phyloP scores from a whole-genome alignment of 306 rosid genomes.

The Ormosia semicastrata region DNA sequence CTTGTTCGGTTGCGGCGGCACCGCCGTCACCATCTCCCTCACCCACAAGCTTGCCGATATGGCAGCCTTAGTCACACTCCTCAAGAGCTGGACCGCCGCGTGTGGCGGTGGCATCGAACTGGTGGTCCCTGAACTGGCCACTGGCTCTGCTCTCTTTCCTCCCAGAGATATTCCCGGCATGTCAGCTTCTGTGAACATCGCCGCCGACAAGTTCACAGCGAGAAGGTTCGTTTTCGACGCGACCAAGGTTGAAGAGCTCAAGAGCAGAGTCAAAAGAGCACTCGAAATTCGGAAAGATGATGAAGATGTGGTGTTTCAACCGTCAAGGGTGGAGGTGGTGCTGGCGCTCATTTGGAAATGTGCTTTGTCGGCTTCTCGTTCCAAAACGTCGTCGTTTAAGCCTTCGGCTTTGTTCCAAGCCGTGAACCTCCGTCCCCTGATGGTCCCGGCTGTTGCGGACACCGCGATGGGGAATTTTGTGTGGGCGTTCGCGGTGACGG shows the following conservation, averaged over 20 bases:
- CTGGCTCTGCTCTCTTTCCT: slow-evolving; percentile 39
- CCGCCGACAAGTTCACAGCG: slow-evolving; percentile 12
- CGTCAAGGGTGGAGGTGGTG: slow-evolving; percentile 46
- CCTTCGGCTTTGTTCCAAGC: slow-evolving; percentile 47
- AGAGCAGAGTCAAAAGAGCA: neutral
- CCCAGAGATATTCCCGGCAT: slow-evolving; percentile 42
- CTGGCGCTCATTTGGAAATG: slow-evolving; percentile 48
- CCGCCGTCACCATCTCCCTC: slow-evolving; percentile 32
- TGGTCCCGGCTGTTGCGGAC: slow-evolving; percentile 37
- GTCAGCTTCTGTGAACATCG: slow-evolving; percentile 18
- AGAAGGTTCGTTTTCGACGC: slow-evolving; percentile 37
- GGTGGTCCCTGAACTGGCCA: neutral
- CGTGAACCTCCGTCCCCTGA: slow-evolving; percentile 43
- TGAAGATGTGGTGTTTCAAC: neutral
- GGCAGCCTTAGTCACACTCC: slow-evolving; percentile 4
- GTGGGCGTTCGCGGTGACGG: slow-evolving; percentile 44
- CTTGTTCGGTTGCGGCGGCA: slow-evolving; percentile 43
- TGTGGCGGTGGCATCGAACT: neutral
- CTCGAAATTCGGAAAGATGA: neutral
- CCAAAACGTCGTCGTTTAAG: slow-evolving; percentile 23
- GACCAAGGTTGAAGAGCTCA: slow-evolving; percentile 33
- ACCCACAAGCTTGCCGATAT: slow-evolving; percentile 45
- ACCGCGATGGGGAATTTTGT: slow-evolving; percentile 40
- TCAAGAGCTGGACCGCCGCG: slow-evolving; percentile 35
- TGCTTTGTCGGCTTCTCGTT: neutral